Conservation (phyloP, 257 asterid species). For the Solanum arcanum region DNA sequence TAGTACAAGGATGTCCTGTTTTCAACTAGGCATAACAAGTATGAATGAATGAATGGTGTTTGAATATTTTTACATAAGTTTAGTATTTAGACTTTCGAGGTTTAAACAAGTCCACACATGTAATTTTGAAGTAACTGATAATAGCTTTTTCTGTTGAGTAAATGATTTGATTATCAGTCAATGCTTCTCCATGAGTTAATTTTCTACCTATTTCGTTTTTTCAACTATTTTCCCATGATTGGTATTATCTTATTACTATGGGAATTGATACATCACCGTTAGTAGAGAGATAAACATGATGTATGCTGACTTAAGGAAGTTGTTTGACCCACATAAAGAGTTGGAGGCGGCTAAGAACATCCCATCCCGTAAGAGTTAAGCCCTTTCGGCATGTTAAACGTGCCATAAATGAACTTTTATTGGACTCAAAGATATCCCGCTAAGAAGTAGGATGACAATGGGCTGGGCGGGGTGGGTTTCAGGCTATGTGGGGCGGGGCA, state of each 20-base stretch:
- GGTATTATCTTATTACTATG: not conserved
- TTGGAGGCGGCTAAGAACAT: too few species aligned
- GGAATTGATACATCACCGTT: too few species aligned
- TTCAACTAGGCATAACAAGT: slow-evolving; percentile 21
- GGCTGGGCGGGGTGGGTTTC: too few species aligned
- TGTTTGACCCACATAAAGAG: too few species aligned
- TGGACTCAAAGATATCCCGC: too few species aligned
- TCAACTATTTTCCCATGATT: not conserved
- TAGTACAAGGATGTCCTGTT: slow-evolving; percentile 68
- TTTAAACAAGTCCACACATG: not conserved
- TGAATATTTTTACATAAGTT: not conserved
- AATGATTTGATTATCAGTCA: not conserved
- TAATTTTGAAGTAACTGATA: not conserved
- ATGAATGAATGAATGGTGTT: not conserved
- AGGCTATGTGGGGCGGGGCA: too few species aligned
- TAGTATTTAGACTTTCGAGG: not conserved
- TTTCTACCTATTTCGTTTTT: not conserved
- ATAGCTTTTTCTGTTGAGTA: not conserved
- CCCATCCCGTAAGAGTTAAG: too few species aligned
- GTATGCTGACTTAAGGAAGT: too few species aligned
- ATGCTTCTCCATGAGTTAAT: not conserved
- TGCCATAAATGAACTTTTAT: too few species aligned
- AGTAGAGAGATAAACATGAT: too few species aligned
- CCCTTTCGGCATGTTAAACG: too few species aligned
- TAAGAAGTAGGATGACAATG: too few species aligned